These are phyloP conservation scores for Leucogyrophana mollusca DNA, from an alignment of 768 basidiomycete genomes.

Conservation along the genomic window DNA sequence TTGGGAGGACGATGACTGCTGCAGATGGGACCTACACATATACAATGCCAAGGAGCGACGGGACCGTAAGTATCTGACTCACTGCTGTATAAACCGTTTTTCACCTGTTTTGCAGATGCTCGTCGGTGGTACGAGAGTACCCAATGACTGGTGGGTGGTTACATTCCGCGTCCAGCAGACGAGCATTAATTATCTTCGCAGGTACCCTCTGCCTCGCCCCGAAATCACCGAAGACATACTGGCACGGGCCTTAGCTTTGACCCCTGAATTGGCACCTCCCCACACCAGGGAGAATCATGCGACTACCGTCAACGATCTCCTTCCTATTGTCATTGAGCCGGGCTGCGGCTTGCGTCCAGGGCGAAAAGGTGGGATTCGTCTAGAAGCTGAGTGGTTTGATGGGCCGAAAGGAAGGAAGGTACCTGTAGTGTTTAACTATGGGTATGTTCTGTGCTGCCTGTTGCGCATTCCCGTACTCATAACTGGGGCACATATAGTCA, in stretches of 20 bases:
- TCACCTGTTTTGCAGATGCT: conserved; percentile 36
- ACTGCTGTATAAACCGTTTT: not conserved
- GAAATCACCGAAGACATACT: conserved; percentile 64
- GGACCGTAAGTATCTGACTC: conserved; percentile 34
- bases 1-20: conserved; percentile 31
- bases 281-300: conserved; percentile 44
- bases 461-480: not conserved
- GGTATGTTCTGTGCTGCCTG: conserved; percentile 37
- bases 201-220: conserved; percentile 64
- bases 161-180: not conserved
- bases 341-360: conserved; percentile 67
- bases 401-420: conserved; percentile 28
- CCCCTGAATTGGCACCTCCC: conserved; percentile 58
- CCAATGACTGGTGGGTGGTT: conserved; percentile 56
- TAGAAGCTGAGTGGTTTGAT: conserved; percentile 47
- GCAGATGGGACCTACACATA: conserved; percentile 32
- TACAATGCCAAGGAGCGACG: conserved; percentile 34
- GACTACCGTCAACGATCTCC: conserved; percentile 50
- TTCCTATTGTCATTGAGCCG: conserved; percentile 46
- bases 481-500: conserved; percentile 39
- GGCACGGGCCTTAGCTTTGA: conserved; percentile 45
- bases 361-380: conserved; percentile 64
- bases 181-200: conserved; percentile 17
- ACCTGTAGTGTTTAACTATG: conserved; percentile 64
- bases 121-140: conserved; percentile 57